phyloP scores from a whole-genome alignment of 306 rosid species.

The Castanea sativa region DNA sequence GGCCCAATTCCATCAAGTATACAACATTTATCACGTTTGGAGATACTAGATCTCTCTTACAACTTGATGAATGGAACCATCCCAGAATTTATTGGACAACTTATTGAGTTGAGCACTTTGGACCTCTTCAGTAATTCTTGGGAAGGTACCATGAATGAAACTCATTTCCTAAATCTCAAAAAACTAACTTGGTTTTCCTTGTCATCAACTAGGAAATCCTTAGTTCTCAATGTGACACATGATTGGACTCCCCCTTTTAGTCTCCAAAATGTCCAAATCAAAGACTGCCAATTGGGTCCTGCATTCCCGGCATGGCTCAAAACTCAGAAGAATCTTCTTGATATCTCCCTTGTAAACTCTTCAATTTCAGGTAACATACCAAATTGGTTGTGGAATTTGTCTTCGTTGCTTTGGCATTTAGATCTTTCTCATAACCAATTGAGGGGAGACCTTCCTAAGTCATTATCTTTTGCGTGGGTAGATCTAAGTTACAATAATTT shows the following conservation, averaged over 20 bases:
- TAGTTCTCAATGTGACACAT: background rate
- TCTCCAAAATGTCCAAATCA: background rate
- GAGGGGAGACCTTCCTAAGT: background rate
- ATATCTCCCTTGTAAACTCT: background rate
- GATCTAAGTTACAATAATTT: background rate
- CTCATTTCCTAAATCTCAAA: background rate
- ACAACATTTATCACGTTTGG: no score
- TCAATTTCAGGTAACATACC: constrained; percentile 7
- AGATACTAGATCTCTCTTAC: no score
- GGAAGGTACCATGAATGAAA: constrained; percentile 4
- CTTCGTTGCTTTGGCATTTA: background rate
- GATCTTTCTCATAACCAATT: background rate
- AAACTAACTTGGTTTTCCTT: background rate
- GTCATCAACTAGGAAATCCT: background rate
- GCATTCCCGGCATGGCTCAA: constrained; percentile 10
- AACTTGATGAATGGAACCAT: no score
- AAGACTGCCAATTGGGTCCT: background rate
- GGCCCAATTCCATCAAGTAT: no score
- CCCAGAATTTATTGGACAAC: no score
- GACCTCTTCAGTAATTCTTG: background rate
- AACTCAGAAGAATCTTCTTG: background rate
- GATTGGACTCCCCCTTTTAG: constrained; percentile 1
- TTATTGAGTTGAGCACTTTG: no score
- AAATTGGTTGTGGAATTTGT: constrained; percentile 3
- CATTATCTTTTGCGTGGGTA: background rate